A percentile compares a stretch with the other conserved stretches of the same genome.
phyloP scores from a whole-genome alignment of 176 grass and related monocot genomes.

The Coix lacrymajobi region DNA sequence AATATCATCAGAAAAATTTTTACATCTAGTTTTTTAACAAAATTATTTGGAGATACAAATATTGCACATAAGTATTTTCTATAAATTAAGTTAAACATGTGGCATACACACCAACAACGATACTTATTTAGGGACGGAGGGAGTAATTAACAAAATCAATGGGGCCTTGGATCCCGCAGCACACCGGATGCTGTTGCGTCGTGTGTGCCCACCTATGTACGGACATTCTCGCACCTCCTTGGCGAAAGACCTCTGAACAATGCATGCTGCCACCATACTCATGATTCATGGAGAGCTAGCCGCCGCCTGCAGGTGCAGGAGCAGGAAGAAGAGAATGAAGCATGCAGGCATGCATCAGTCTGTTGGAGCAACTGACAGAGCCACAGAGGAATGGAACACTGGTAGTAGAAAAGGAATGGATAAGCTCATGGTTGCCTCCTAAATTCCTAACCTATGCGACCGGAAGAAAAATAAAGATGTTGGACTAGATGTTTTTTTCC shows the following conservation, averaged over 20 bases:
- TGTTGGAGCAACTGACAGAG: not conserved
- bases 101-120: too few species aligned
- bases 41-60: too few species aligned
- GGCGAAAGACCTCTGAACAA: not conserved
- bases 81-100: too few species aligned
- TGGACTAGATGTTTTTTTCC: too few species aligned
- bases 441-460: too few species aligned
- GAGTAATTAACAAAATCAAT: not conserved
- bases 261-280: not conserved
- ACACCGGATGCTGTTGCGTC: not conserved
- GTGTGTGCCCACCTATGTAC: not conserved
- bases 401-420: too few species aligned
- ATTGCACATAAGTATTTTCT: too few species aligned
- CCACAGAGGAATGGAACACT: not conserved
- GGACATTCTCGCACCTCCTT: not conserved
- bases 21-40: too few species aligned
- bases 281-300: not conserved
- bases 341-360: not conserved
- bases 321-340: not conserved
- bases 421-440: too few species aligned
- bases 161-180: constrained; percentile 24
- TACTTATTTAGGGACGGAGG: too few species aligned
- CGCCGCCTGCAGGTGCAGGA: not conserved
- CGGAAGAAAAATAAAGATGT: too few species aligned
- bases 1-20: too few species aligned